Base-by-base conservation (phyloP, 2,329 filamentous ascomycete species). In the Sclerotinia subarctica region DNA sequence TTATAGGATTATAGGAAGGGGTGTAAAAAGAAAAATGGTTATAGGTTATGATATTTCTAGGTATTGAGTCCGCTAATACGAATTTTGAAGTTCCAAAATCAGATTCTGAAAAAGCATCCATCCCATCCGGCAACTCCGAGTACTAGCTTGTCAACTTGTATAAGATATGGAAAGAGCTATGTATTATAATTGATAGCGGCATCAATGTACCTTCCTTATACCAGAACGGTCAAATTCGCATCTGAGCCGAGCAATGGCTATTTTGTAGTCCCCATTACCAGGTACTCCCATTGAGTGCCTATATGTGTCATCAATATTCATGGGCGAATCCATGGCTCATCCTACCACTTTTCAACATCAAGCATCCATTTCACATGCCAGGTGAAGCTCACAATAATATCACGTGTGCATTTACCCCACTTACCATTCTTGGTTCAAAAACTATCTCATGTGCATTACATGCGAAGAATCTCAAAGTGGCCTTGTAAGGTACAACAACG, bases 1-100 rank as follows among this genome's bases (percentile, higher is more conserved):
- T 38, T 63, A 51, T 63, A 63, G 46, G 46, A 38, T 38, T 38
- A 63, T 26, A 52, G 35, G 64, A 52, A 59, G 38, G 21, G 29
- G 53, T 29, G 46, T 66, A 26, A 46, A 60, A 51, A 15, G n/a
- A 66, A 32, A 44, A 56, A 8, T 29, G 26, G 17, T 58, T 47
- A 44, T 66, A 66, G 54, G 54, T 60, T 44, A 59, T 59, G 13
- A 47, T 58, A 21, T 47, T 47, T 59, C 38, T 58, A 66, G 63
- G 63, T 58, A 44, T 51, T 38, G 32, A 13, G 26, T 51, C 47
- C 59, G 32, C 51, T 38, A 17, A 63, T 38, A 38, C 46, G 46
- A 46, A 42, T 38, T 38, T 5, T 63, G 29, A 15, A 26, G 32
- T 63, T 38, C 29, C 15, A 38, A 51, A 15, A 35, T 21, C 3